Base-by-base conservation (phyloP, 352 stramenopile species). In the Phytophthora sojae region DNA sequence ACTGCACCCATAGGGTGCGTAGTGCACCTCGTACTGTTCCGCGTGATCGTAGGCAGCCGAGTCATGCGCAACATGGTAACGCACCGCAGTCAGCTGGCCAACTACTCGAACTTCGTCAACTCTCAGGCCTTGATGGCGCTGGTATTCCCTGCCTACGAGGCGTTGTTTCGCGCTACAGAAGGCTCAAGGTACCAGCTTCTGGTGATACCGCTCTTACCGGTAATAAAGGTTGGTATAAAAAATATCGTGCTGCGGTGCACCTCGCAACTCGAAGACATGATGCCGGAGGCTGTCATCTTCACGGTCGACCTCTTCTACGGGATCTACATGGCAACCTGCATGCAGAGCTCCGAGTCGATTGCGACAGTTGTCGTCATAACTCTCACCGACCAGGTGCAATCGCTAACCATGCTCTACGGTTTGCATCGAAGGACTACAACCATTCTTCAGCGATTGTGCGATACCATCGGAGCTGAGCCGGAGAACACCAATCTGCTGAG, bases 251-350 rank as follows among this genome's bases (percentile, higher is more conserved):
- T 65, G 30, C 37, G 59, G 4, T 65, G 53, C 15, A 49, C 45
- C 2, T 7, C 29, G 0, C 51, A 70, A 32, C 12, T 73, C 15
- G 69, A 73, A 32, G 69, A 74, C 12, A 52, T 66, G 14, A 65
- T 58, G 23, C 70, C 70, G 0, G 53, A 56, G n/a, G 30, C 57
- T 30, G 70, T 69, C 11, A 70, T 77, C 21, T 73, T 77, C 11
- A 69, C 64, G 0, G 58, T 73, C 19, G 64, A 67, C 25, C 45
- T 74, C 25, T 74, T 77, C 44, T 71, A 77, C 29, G 50, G 58
- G 4, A 11, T 71, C 4, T 74, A 70, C 60, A 54, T 77, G 23
- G 55, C 70, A 3, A 64, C 59, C 0, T 66, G 49, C 26, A 74
- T 77, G 59, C 64, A 77, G 51, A 64, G 58, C 9, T 19, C 61